These are phyloP conservation scores for Coriolopsis trogii DNA, from an alignment of 1,284 basidiomycete species.

Conservation along the genomic window DNA sequence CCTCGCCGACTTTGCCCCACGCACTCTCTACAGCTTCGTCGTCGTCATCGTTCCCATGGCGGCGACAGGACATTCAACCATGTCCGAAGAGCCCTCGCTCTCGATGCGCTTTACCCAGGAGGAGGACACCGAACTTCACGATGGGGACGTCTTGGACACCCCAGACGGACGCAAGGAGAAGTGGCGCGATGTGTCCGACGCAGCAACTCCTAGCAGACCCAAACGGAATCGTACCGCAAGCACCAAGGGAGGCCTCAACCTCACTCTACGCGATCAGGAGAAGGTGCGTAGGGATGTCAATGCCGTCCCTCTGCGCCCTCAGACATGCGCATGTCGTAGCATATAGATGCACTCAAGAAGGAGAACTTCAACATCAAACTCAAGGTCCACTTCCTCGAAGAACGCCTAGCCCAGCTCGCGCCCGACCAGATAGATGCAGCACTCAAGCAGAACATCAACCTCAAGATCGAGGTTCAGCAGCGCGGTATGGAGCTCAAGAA, in stretches of 20 bases:
- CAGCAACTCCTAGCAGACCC: constrained; percentile 48
- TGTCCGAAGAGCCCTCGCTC: too few relatives aligned
- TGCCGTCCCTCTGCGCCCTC: not conserved
- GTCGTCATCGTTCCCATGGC: too few relatives aligned
- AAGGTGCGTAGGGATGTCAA: constrained; percentile 59
- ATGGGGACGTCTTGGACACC: constrained; percentile 53
- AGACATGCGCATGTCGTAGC: constrained; percentile 47
- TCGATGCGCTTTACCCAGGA: too few relatives aligned
- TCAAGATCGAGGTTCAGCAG: constrained; percentile 93
- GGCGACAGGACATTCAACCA: too few relatives aligned
- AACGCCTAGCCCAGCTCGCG: constrained; percentile 84
- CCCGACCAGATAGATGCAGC: constrained; percentile 92
- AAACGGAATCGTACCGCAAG: constrained; percentile 42
- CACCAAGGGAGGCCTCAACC: constrained; percentile 58
- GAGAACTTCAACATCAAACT: constrained; percentile 96
- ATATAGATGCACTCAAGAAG: constrained; percentile 92
- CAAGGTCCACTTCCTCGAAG: constrained; percentile 91
- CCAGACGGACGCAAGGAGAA: constrained; percentile 49
- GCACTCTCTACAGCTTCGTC: too few relatives aligned
- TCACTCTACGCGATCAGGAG: constrained; percentile 92
- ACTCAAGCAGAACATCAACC: constrained; percentile 91
- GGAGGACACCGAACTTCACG: constrained; percentile 38
- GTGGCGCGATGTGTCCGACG: constrained; percentile 52
- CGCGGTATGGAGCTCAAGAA: constrained; percentile 93
- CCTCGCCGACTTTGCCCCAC: too few relatives aligned